These are phyloP conservation scores for barrel medic (Medicago truncatula) DNA, from an alignment of 306 rosid species.

Conservation along the genomic window MtrunA17r5.0-ANR NC_053043.1:48653501-48654000, in stretches of 20 bases:
- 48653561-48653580: constrained; percentile 92
- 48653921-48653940: constrained; percentile 27
- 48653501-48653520: constrained; percentile 93
- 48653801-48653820: constrained; percentile 99
- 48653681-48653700: constrained; percentile 94
- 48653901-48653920: constrained; percentile 39
- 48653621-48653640: constrained; percentile 79
- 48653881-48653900: constrained; percentile 63
- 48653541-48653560: constrained; percentile 94
- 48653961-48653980: constrained; percentile 34
- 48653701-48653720: constrained; percentile 85
- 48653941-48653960: constrained; percentile 18
- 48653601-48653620: constrained; percentile 83
- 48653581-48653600: constrained; percentile 98
- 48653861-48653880: constrained; percentile 98
- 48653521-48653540: constrained; percentile 84
- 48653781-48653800: constrained; percentile 85
- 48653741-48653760: constrained; percentile 39
- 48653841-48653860: constrained; percentile 91
- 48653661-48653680: constrained; percentile 89
- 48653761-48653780: constrained; percentile 44
- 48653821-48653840: constrained; percentile 98
- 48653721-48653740: constrained; percentile 45
- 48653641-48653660: constrained; percentile 84
- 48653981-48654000: constrained; percentile 92